These are phyloP conservation scores for Phytophthora melonis DNA, from an alignment of 352 stramenopile genomes.

Conservation along the genomic window DNA sequence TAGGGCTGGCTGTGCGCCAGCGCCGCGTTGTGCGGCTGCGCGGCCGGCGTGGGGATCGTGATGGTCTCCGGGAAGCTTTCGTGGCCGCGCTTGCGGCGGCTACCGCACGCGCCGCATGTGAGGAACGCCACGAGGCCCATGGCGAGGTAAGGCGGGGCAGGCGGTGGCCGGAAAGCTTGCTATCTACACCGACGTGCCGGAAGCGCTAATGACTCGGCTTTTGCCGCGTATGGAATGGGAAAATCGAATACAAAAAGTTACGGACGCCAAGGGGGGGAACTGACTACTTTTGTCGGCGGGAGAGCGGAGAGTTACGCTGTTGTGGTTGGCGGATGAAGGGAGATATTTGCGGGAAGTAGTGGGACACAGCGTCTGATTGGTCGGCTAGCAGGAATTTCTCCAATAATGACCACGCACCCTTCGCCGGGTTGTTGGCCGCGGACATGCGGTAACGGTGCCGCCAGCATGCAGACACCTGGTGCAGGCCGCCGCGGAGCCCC, in stretches of 20 bases:
- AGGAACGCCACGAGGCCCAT: slow-evolving; percentile 47
- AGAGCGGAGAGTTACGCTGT: not conserved
- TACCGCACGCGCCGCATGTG: slow-evolving; percentile 43
- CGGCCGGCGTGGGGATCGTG: slow-evolving; percentile 41
- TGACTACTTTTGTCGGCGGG: slow-evolving; percentile 38
- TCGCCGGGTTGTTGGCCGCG: too few species aligned
- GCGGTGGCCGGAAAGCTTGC: too few species aligned
- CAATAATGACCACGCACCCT: too few species aligned
- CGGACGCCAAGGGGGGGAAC: slow-evolving; percentile 16
- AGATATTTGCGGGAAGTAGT: not conserved
- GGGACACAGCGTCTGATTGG: not conserved
- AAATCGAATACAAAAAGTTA: slow-evolving; percentile 27
- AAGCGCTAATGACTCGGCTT: slow-evolving; percentile 27
- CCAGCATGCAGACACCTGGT: not conserved
- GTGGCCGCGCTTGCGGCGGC: slow-evolving; percentile 38
- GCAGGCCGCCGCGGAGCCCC: slow-evolving; percentile 12
- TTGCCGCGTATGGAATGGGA: slow-evolving; percentile 17
- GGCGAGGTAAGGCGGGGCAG: not conserved
- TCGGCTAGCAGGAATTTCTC: not conserved
- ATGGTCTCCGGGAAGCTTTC: slow-evolving; percentile 48
- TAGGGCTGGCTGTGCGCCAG: slow-evolving; percentile 38
- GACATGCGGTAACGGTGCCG: slow-evolving; percentile 4
- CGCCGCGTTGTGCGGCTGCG: slow-evolving; percentile 32
- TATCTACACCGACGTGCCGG: not conserved
- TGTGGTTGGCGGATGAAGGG: not conserved